Percentiles rank a stretch among this genome's conserved stretches.
Evolutionary conservation across 2,329 filamentous ascomycete species (phyloP).

Genomic region (Ophiobolus disseminans): DNA sequence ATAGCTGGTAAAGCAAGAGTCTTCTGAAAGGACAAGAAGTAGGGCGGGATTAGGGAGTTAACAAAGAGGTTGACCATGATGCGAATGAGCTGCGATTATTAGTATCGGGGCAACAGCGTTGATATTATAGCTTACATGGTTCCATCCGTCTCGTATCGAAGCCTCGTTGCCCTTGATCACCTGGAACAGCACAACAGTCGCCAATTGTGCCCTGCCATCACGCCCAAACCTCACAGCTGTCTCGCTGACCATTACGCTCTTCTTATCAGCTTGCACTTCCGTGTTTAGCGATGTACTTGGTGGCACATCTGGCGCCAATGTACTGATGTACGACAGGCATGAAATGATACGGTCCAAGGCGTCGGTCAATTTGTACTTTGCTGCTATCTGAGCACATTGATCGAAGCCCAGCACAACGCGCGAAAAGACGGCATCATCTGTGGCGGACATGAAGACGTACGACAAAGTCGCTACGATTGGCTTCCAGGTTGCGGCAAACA

Average conservation of each 20-base stretch:
- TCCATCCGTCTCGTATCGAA: slow-evolving; percentile 78
- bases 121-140: slow-evolving; percentile 64
- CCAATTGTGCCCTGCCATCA: slow-evolving; percentile 91
- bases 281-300: slow-evolving; percentile 91
- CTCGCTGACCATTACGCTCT: slow-evolving; percentile 98
- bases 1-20: slow-evolving; percentile 78
- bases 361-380: slow-evolving; percentile 81
- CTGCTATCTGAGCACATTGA: slow-evolving; percentile 91
- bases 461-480: slow-evolving; percentile 93
- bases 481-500: slow-evolving; percentile 96
- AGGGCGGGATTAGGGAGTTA: slow-evolving; percentile 88
- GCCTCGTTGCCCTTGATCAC: slow-evolving; percentile 86
- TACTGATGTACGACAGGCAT: slow-evolving; percentile 89
- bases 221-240: slow-evolving; percentile 93
- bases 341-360: slow-evolving; percentile 92
- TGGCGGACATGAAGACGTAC: slow-evolving; percentile 98
- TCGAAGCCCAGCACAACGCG: slow-evolving; percentile 94
- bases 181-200: slow-evolving; percentile 92
- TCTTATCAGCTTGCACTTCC: slow-evolving; percentile 89
- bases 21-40: slow-evolving; percentile 70
- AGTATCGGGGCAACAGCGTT: slow-evolving; percentile 32
- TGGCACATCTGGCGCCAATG: slow-evolving; percentile 75
- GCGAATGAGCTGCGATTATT: slow-evolving; percentile 72
- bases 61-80: slow-evolving; percentile 97
- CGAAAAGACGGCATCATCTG: slow-evolving; percentile 93